Base-by-base conservation (phyloP, 345 rosid species). In the Stellera chamaejasme region DNA sequence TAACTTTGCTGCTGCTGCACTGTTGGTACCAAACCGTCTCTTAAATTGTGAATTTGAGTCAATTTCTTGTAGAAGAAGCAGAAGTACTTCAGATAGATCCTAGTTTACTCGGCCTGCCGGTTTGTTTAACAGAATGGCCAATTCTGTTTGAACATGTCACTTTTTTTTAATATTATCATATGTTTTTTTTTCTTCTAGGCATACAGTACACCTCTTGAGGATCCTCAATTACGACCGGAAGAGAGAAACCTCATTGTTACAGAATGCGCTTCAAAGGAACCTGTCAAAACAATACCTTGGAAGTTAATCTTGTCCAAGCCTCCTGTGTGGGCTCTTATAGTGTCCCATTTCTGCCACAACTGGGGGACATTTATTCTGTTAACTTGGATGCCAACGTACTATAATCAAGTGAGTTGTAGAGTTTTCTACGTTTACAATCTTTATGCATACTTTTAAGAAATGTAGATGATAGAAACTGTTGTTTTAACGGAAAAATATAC, bases 321-420 rank as follows among this genome's bases (percentile, higher is more conserved):
- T 46, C 96, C 96, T 0, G 96, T 91, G 19, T 88, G 92, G 92
- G 98, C 98, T 64, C 78, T 91, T 43, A 88, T 91, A 16, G 61
- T 50, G 28, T 91, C 73, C 60, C 96, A 91, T 56, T 91, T 91
- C 68, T 91, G 96, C 73, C 96, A 88, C 62, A 91, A 91, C 43
- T 88, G 93, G 95, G 96, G 98, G 47, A 88, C 98, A 23, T 88
- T 88, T 67, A 91, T 91, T 76, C 95, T 91, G 56, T 72, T 91
- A 39, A 91, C 98, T 5, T 88, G 96, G 98, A 91, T 91, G 96
- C 98, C 98, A 2, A 88, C 96, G 8, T 91, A 88, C 69, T 91
- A 91, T 75, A 72, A 88, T 60, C 92, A 91, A 72, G 98, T 83
- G 78, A 69, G 79, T 63, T 60, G 15, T 32, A 32, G 39, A 32